Evolutionary conservation across 768 basidiomycete genomes (phyloP).

Genomic region (Cubamyces sp.): DNA sequence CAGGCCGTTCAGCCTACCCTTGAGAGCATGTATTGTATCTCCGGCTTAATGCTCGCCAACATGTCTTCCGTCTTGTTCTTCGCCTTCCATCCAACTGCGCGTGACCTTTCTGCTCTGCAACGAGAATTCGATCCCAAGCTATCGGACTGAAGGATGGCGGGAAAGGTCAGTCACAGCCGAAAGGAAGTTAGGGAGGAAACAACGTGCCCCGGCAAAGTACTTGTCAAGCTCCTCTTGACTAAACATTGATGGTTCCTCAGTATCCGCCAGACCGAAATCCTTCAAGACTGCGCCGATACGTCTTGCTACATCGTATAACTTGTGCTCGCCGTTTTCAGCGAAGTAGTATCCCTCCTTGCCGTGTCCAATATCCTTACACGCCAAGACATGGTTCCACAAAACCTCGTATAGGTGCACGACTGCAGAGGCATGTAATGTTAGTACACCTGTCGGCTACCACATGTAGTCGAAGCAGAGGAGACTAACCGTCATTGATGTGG

Average conservation of each 20-base stretch:
- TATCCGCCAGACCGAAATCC: slow-evolving; percentile 30
- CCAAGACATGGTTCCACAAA: slow-evolving; percentile 41
- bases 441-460: slow-evolving; percentile 37
- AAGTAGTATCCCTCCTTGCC: slow-evolving; percentile 39
- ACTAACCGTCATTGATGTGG: slow-evolving; percentile 54
- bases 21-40: slow-evolving; percentile 37
- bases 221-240: slow-evolving; percentile 43
- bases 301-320: slow-evolving; percentile 34
- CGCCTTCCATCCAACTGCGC: slow-evolving; percentile 51
- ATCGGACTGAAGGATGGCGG: not conserved
- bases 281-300: slow-evolving; percentile 37
- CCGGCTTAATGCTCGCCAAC: slow-evolving; percentile 45
- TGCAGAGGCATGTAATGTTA: too few relatives aligned
- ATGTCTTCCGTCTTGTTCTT: slow-evolving; percentile 45
- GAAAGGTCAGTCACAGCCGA: not conserved
- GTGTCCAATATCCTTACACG: slow-evolving; percentile 28
- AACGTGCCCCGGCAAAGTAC: slow-evolving; percentile 37
- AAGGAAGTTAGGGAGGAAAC: too few relatives aligned
- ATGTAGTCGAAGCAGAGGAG: not conserved
- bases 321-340: slow-evolving; percentile 34
- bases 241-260: slow-evolving; percentile 45
- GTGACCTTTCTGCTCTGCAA: slow-evolving; percentile 27
- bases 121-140: slow-evolving; percentile 23
- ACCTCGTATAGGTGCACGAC: slow-evolving; percentile 39
- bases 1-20: not conserved